Conservation (phyloP, 371 early-diverging fungal species). For the Mucor racemosus region DNA sequence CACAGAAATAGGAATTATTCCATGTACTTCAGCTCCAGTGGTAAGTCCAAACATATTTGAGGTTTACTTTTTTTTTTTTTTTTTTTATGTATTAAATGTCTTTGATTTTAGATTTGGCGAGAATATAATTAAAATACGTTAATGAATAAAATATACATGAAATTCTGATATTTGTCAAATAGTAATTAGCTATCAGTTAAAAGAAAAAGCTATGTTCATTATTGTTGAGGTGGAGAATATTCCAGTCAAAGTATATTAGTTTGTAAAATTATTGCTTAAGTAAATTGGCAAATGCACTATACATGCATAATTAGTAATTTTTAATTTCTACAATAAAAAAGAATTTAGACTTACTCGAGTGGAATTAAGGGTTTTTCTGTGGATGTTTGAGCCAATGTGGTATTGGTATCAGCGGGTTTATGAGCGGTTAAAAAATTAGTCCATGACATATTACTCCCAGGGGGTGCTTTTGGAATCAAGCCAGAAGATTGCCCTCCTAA, state of each 20-base stretch:
- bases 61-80: neutral
- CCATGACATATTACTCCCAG: conserved; percentile 27
- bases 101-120: conserved; percentile 35
- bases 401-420: conserved; percentile 9
- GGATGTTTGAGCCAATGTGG: conserved; percentile 1
- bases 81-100: conserved; percentile 2
- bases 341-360: neutral
- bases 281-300: conserved; percentile 10
- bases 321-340: neutral
- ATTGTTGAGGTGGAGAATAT: too few species aligned
- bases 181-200: neutral
- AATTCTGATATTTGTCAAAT: neutral
- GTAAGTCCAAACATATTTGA: conserved; percentile 37
- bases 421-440: conserved; percentile 17
- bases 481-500: conserved; percentile 23
- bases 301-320: neutral
- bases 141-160: neutral
- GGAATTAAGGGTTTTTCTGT: conserved; percentile 11
- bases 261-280: neutral
- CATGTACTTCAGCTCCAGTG: conserved; percentile 86
- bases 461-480: conserved; percentile 34
- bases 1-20: conserved; percentile 94
- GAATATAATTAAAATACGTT: conserved; percentile 39
- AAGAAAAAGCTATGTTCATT: too few species aligned
- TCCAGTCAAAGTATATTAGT: neutral